Conservation (phyloP, 495 filamentous ascomycete genomes). For the Xylaria curta region DNA sequence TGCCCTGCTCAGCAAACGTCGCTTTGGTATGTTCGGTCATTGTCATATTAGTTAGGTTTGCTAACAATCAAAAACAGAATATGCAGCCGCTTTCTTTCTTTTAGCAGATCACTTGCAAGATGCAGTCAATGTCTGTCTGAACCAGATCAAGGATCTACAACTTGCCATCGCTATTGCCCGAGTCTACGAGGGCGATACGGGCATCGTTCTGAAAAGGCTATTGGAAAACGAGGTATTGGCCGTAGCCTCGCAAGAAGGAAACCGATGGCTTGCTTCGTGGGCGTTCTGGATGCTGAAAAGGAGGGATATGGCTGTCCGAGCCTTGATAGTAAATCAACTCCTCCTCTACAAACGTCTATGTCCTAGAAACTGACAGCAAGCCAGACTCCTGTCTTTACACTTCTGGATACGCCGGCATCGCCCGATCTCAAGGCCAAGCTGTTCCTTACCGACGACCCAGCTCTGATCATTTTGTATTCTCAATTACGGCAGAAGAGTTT, state of each 20-base stretch:
- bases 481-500: constrained; percentile 85
- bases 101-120: constrained; percentile 85
- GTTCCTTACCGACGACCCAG: constrained; percentile 90
- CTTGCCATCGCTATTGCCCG: constrained; percentile 90
- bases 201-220: constrained; percentile 73
- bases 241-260: constrained; percentile 78
- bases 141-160: constrained; percentile 85
- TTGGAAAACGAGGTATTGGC: constrained; percentile 81
- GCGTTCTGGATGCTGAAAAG: constrained; percentile 91
- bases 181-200: constrained; percentile 86
- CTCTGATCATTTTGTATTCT: constrained; percentile 82
- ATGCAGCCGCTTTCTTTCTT: constrained; percentile 95
- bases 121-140: constrained; percentile 82
- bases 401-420: constrained; percentile 66
- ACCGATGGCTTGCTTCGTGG: constrained; percentile 96
- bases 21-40: constrained; percentile 70
- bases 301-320: constrained; percentile 83
- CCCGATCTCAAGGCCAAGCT: constrained; percentile 72
- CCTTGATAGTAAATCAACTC: constrained; percentile 65
- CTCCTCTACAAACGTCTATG: background rate
- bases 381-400: constrained; percentile 76
- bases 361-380: constrained; percentile 29
- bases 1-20: constrained; percentile 87
- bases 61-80: constrained; percentile 61
- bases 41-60: constrained; percentile 4